Conservation (phyloP, 225 moss, liverwort and hornwort species). For the Asterella californica region DNA sequence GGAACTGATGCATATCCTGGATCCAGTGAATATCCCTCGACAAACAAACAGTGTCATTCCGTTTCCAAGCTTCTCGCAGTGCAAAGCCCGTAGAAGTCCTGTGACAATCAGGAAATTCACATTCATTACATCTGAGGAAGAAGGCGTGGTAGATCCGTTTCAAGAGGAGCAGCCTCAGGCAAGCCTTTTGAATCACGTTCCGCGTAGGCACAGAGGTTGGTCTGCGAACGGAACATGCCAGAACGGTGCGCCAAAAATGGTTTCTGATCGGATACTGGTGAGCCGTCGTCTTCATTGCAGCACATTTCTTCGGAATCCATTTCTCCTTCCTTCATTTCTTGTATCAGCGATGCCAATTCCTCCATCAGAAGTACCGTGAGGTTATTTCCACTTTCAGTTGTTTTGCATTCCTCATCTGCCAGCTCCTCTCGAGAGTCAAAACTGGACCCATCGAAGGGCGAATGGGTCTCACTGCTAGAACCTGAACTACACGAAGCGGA, state of each 20-base stretch:
- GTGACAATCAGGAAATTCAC: background rate
- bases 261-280: background rate
- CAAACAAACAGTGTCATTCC: background rate
- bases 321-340: background rate
- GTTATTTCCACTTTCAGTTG: background rate
- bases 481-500: conserved; percentile 5
- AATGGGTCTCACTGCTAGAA: conserved; percentile 6
- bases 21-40: background rate
- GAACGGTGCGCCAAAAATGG: background rate
- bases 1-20: background rate
- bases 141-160: background rate
- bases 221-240: background rate
- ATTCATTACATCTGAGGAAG: background rate
- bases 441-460: background rate
- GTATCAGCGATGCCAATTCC: conserved; percentile 10
- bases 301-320: background rate
- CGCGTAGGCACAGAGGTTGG: background rate
- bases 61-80: background rate
- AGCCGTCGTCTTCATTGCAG: background rate
- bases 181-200: background rate
- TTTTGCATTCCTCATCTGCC: background rate
- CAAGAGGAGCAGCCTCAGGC: background rate
- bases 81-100: background rate
- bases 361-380: conserved; percentile 4
- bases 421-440: background rate